Evolutionary conservation across 129 eudicot genomes (phyloP).

Genomic region (Arctium minus): DNA sequence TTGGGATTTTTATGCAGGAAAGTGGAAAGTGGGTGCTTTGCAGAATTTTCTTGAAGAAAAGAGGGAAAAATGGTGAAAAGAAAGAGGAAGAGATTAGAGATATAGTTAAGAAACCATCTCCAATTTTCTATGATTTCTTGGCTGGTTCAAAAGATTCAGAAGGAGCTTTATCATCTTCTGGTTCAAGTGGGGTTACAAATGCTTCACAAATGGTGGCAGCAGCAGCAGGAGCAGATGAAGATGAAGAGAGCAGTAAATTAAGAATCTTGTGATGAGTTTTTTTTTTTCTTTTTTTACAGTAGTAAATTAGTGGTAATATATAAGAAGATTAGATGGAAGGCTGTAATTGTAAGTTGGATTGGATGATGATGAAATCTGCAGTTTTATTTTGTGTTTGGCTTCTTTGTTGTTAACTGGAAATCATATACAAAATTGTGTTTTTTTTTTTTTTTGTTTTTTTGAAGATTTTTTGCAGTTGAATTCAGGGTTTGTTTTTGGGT

Average conservation of each 20-base stretch:
- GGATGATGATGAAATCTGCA: slow-evolving; percentile 3
- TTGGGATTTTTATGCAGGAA: slow-evolving; percentile 20
- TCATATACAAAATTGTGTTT: background rate
- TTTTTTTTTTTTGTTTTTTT: background rate
- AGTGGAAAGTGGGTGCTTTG: slow-evolving; percentile 82
- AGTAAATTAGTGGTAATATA: background rate
- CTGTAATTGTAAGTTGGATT: background rate
- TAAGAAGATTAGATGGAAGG: slow-evolving; percentile 2
- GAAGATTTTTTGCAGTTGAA: background rate
- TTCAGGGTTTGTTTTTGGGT: slow-evolving; percentile 7
- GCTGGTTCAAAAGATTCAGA: slow-evolving; percentile 30
- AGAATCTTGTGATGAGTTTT: slow-evolving; percentile 1
- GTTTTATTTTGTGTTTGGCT: background rate
- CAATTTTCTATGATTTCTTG: slow-evolving; percentile 65
- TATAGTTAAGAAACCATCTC: slow-evolving; percentile 4
- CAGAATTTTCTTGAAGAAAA: slow-evolving; percentile 69
- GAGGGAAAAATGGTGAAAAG: slow-evolving; percentile 2
- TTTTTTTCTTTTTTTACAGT: background rate
- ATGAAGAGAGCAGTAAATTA: slow-evolving; percentile 57
- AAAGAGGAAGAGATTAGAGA: slow-evolving; percentile 22
- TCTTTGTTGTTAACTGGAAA: background rate
- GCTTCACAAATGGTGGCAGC: slow-evolving; percentile 14
- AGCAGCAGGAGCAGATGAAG: slow-evolving; percentile 48
- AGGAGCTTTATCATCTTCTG: slow-evolving; percentile 51
- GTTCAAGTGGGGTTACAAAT: slow-evolving; percentile 80